phyloP scores from a whole-genome alignment of 192 early-diverging fungal genomes.

The Linnemannia exigua region DNA sequence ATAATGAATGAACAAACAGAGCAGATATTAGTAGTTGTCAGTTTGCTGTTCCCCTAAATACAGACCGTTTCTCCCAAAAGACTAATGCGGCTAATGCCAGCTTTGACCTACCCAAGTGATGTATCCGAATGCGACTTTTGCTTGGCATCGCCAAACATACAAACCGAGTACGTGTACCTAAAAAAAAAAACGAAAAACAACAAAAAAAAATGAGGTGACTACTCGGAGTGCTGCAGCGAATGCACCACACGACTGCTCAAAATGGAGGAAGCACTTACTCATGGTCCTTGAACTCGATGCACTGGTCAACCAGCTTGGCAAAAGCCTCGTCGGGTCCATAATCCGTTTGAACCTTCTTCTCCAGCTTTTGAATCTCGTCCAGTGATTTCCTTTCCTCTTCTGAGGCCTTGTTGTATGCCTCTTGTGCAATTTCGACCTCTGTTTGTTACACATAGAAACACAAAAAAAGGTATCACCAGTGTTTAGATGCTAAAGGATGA shows the following conservation, averaged over 20 bases:
- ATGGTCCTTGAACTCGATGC: constrained; percentile 74
- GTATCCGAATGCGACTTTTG: constrained; percentile 85
- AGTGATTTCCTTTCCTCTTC: constrained; percentile 48
- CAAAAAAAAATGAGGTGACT: too few species aligned
- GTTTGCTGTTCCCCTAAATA: neutral
- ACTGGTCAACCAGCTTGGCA: constrained; percentile 76
- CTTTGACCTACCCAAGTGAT: constrained; percentile 64
- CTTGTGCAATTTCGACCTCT: constrained; percentile 48
- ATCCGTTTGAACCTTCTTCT: constrained; percentile 71
- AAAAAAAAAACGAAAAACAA: constrained; percentile 4
- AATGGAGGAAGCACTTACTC: constrained; percentile 67
- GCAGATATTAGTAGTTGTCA: neutral
- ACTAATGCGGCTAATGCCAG: neutral
- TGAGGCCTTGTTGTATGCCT: constrained; percentile 44
- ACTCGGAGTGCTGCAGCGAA: too few species aligned
- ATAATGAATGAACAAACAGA: neutral
- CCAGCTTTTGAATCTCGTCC: constrained; percentile 60
- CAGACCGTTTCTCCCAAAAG: too few species aligned
- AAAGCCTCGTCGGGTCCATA: constrained; percentile 82
- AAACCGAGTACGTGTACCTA: constrained; percentile 77
- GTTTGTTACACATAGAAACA: too few species aligned
- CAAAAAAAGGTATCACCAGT: too few species aligned
- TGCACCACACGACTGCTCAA: too few species aligned
- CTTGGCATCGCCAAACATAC: constrained; percentile 81
- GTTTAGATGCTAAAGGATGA: too few species aligned